phyloP scores from a whole-genome alignment of 345 rosid species.

The Hypericum androsaemum region DNA sequence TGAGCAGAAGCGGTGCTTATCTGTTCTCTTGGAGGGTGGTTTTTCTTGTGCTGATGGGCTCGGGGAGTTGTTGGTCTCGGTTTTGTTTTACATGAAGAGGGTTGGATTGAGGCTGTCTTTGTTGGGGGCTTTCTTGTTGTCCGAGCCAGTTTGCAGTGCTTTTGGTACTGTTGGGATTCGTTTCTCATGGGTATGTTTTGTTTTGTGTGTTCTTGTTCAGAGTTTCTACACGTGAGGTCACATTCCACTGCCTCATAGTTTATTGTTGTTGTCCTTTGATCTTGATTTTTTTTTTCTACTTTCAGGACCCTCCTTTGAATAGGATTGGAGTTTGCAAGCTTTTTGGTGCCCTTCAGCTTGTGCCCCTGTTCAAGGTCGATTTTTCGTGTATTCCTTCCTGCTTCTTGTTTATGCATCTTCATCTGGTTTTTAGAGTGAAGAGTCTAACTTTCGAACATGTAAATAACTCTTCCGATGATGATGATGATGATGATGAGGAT shows the following conservation, averaged over 20 bases:
- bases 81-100: conserved; percentile 43
- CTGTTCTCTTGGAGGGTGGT: conserved; percentile 21
- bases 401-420: conserved; percentile 47
- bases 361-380: conserved; percentile 55
- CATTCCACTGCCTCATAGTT: conserved; percentile 1
- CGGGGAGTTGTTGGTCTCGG: conserved; percentile 31
- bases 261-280: neutral
- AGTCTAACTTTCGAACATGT: conserved; percentile 29
- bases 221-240: neutral
- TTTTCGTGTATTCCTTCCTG: conserved; percentile 58
- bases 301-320: conserved; percentile 42
- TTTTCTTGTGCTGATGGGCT: conserved; percentile 26
- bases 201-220: conserved; percentile 1
- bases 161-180: conserved; percentile 48
- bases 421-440: conserved; percentile 21
- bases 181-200: conserved; percentile 42
- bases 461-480: conserved; percentile 25
- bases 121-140: conserved; percentile 45
- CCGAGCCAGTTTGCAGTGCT: conserved; percentile 38
- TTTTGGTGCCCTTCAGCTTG: conserved; percentile 26
- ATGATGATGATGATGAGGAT: conserved; percentile 13
- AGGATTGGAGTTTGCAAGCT: conserved; percentile 56
- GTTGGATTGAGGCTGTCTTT: conserved; percentile 30
- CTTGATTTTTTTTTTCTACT: neutral
- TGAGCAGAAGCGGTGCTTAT: conserved; percentile 17